phyloP scores from a whole-genome alignment of 2,329 filamentous ascomycete species.

The Botrytis tulipae region DNA sequence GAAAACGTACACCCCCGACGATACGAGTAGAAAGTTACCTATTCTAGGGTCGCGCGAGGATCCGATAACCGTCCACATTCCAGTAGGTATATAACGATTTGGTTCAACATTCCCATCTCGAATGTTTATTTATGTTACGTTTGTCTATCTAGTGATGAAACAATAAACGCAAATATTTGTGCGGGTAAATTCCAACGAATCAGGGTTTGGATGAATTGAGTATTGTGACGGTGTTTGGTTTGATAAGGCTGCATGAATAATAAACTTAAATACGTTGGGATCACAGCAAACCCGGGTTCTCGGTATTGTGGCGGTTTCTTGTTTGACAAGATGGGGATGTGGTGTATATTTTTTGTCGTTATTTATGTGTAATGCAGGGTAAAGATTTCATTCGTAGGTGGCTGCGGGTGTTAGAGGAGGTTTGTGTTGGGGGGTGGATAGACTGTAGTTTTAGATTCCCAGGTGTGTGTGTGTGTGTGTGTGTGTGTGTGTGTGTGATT shows the following conservation, averaged over 20 bases:
- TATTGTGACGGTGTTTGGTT: background rate
- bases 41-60: background rate
- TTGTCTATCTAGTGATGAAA: background rate
- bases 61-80: background rate
- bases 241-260: background rate
- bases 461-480: too few relatives aligned
- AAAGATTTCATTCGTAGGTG: background rate
- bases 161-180: fast-evolving
- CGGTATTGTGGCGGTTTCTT: too few relatives aligned
- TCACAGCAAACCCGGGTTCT: too few relatives aligned
- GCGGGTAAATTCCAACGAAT: background rate
- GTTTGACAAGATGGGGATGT: too few relatives aligned
- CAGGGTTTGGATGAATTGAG: background rate
- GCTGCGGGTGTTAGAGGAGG: fast-evolving
- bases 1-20: too few relatives aligned
- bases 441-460: too few relatives aligned
- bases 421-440: background rate
- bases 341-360: too few relatives aligned
- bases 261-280: too few relatives aligned
- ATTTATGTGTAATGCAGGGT: background rate
- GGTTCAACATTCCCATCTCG: background rate
- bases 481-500: too few relatives aligned
- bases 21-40: too few relatives aligned
- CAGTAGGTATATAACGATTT: background rate
- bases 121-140: background rate